Conservation (phyloP, 2,329 filamentous ascomycete species). For the Shiraia bambusicola region DNA sequence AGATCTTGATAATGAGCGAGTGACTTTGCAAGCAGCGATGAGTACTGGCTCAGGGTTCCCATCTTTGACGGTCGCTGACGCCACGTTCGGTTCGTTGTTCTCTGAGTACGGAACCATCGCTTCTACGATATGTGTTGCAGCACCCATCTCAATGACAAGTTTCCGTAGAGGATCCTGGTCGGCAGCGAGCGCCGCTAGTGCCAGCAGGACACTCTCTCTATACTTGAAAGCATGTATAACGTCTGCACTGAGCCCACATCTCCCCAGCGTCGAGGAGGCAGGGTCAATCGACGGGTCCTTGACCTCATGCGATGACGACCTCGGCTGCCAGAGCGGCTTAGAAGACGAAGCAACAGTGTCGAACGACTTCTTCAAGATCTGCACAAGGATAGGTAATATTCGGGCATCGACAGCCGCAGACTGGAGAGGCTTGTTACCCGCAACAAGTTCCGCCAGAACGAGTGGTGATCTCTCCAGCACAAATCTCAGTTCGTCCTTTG, state of each 20-base stretch:
- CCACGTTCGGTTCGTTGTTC: conserved; percentile 29
- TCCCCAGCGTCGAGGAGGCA: conserved; percentile 37
- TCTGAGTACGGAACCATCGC: conserved; percentile 68
- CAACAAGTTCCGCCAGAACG: conserved; percentile 75
- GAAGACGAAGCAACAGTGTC: conserved; percentile 56
- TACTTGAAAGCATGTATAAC: conserved; percentile 70
- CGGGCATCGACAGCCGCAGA: conserved; percentile 74
- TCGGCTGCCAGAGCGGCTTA: conserved; percentile 58
- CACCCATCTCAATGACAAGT: conserved; percentile 76
- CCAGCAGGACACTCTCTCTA: conserved; percentile 74
- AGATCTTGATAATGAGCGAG: conserved; percentile 80
- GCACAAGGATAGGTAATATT: conserved; percentile 62
- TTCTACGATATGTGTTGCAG: conserved; percentile 78
- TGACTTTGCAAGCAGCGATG: conserved; percentile 79
- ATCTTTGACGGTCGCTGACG: conserved; percentile 50
- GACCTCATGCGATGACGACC: conserved; percentile 25
- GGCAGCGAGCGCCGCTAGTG: conserved; percentile 77
- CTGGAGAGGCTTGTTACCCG: conserved; percentile 77
- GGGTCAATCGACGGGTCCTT: conserved; percentile 32
- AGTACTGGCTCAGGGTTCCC: conserved; percentile 80
- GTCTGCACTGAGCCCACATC: conserved; percentile 48
- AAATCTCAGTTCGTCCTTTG: conserved; percentile 37
- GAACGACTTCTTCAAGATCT: conserved; percentile 66
- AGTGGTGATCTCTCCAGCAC: conserved; percentile 62
- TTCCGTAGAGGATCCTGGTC: conserved; percentile 85